Evolutionary conservation across 2,329 filamentous ascomycete species (phyloP), one percentile per base, ranked within the genome.

Genomic region (Alternaria sp.): DNA sequence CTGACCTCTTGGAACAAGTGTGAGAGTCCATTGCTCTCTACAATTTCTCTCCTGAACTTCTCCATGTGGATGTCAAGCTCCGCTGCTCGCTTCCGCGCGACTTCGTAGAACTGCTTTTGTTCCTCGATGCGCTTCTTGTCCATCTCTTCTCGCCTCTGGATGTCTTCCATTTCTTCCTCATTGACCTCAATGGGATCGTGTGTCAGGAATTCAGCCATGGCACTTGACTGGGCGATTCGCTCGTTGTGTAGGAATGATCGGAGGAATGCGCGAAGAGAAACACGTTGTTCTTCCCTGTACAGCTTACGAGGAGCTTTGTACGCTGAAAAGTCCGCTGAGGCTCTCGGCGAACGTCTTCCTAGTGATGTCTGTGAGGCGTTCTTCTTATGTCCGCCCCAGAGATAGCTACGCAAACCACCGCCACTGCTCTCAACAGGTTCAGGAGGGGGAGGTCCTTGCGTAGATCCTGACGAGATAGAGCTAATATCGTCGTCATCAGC

Each of bases 21-120:
- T 0, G 95, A 96, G 44, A 99, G 86, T 9, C 96, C 96, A 78
- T 97, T 97, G 82, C 83, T 85, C 77, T 91, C 89, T 23, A 91
- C 88, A 68, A 91, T 89, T 63, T 90, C 88, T 66, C 87, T 82
- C 50, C 89, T 83, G 78, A 91, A 91, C 63, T 87, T 87, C 81
- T 99, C 96, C 96, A 99, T 99, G 78, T 98, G 97, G 23, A 97
- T 92, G 80, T 99, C 96, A 54, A 99, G 85, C 75, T 98, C 96
- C 6, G 92, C 91, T 2, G 96, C 96, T 68, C 96, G 89, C 79
- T 93, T 90, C 68, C 93, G 86, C 9, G 96, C 96, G 76, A 99
- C 94, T 77, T 99, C 95, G 79, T 97, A 99, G 78, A 99, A 99
- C 68, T 90, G 88, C 77, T 90, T 91, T 78, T 99, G 96, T 80